phyloP scores from a whole-genome alignment of 352 stramenopile species.

The Phytophthora colocasiae region DNA sequence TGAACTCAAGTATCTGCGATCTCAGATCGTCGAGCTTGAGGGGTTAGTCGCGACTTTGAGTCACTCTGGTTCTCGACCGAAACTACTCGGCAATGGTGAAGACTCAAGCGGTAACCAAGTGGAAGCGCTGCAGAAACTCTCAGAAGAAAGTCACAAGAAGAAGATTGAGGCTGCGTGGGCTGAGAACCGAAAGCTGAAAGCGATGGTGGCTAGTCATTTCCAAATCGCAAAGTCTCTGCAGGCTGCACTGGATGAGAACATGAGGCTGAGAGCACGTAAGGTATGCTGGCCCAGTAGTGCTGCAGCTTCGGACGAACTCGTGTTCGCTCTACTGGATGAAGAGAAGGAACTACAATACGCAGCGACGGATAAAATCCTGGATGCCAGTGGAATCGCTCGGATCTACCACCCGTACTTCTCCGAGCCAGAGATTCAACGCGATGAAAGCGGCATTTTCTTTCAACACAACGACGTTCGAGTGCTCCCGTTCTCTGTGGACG shows the following conservation, averaged over 20 bases:
- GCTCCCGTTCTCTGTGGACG: slow-evolving; percentile 24
- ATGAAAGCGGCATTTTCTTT: slow-evolving; percentile 16
- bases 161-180: slow-evolving; percentile 16
- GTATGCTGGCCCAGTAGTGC: slow-evolving; percentile 29
- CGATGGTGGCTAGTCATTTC: slow-evolving; percentile 21
- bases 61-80: not conserved
- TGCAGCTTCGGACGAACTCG: slow-evolving; percentile 30
- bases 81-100: slow-evolving; percentile 2
- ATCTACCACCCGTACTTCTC: slow-evolving; percentile 34
- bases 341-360: slow-evolving; percentile 36
- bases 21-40: slow-evolving; percentile 28
- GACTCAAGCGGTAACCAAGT: slow-evolving; percentile 3
- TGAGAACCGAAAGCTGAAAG: slow-evolving; percentile 33
- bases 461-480: slow-evolving; percentile 35
- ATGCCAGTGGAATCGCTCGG: slow-evolving; percentile 25
- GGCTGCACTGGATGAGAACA: slow-evolving; percentile 27
- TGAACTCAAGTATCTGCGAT: slow-evolving; percentile 43
- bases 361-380: slow-evolving; percentile 30
- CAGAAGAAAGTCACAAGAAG: slow-evolving; percentile 10
- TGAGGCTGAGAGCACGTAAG: slow-evolving; percentile 28
- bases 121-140: slow-evolving; percentile 10
- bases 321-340: slow-evolving; percentile 41
- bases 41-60: slow-evolving; percentile 16
- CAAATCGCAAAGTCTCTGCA: slow-evolving; percentile 27
- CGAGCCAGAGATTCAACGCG: slow-evolving; percentile 15